Evolutionary conservation across 768 basidiomycete species (phyloP), one percentile per base, ranked within the genome.

Genomic region (Suillus occidentalis): DNA sequence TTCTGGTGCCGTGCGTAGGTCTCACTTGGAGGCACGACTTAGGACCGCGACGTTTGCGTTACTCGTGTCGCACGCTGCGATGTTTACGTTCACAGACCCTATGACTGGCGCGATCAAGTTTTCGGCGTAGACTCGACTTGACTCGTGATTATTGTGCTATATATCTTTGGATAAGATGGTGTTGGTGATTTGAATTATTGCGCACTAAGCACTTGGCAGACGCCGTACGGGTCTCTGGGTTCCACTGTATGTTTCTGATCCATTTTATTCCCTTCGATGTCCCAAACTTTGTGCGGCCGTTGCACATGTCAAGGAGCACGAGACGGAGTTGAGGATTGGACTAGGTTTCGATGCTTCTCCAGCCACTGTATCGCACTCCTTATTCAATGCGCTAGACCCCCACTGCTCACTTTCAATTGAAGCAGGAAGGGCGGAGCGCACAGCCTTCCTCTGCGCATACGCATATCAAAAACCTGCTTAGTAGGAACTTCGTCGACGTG

Each of bases 11-110:
- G 20, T 57, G 9, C 22, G 1, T 59, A 20, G 2, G 3, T 42
- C 16, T 59, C 6, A 59, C 8, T 16, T 20, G 8, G 5, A 16
- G 4, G 34, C 10, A 47, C 31, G 5, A 25, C 7, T 25, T 68
- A 77, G 75, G 73, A 77, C 77, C 68, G 76, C 75, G 52, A 55
- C 72, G 62, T 75, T 76, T 56, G 76, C 69, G 49, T 68, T 76
- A 16, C 59, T 76, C 63, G 61, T 76, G 7, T 75, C 76, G 18
- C 75, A 76, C 57, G 72, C 68, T 65, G 72, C 76, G 40, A 55
- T 76, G 60, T 75, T 76, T 67, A 72, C 67, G 37, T 62, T 77
- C 60, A 73, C 76, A 61, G 76, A 76, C 67, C 73, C 75, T 50
- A 65, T 66, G 13, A 77, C 76, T 59, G 76, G 75, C 39, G 72